Base-by-base conservation (phyloP, 2,329 filamentous ascomycete genomes). In the Colletotrichum caudatum region DNA sequence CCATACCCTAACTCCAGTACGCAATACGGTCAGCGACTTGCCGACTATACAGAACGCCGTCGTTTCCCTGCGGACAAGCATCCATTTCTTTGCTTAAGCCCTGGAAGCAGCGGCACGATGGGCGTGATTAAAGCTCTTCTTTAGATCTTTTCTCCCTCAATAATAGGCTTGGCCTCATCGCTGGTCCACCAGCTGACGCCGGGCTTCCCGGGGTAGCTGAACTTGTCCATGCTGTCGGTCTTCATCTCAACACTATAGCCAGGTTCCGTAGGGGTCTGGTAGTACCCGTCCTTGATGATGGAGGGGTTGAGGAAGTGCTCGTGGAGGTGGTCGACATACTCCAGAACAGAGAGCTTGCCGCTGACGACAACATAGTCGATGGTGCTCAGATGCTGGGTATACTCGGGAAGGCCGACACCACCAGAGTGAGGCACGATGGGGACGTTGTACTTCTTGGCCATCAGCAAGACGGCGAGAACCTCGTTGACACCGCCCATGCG, bases 211-310 rank as follows among this genome's bases (percentile, higher is more conserved):
- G 94, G 94, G 80, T 90, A 97, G 61, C 88, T 87, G 79, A 87
- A 97, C 76, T 82, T 82, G 74, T 94, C 93, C 94, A 97, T 96
- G 80, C 93, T 96, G 75, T 91, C 93, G 4, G 90, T 83, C 88
- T 93, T 95, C 94, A 97, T 97, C 89, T 97, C 94, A 2, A 97
- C 94, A 78, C 93, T 95, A 81, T 97, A 97, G 0, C 94, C 94
- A 0, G 94, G 87, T 79, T 94, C 91, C 74, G 84, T 91, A 0
- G 95, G 94, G 1, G 95, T 97, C 75, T 93, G 92, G 83, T 97
- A 97, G 82, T 94, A 96, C 5, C 94, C 95, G 75, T 94, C 91
- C 82, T 91, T 90, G 77, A 97, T 94, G 68, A 91, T 88, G 2
- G 90, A 88, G 1, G 94, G 94, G 81, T 97, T 88, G 78, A 94